Percentiles rank a stretch among this genome's conserved stretches.
These are phyloP conservation scores for Anthracocystis panici-leucophaei DNA, from an alignment of 1,284 basidiomycete species.

Conservation along the genomic window DNA sequence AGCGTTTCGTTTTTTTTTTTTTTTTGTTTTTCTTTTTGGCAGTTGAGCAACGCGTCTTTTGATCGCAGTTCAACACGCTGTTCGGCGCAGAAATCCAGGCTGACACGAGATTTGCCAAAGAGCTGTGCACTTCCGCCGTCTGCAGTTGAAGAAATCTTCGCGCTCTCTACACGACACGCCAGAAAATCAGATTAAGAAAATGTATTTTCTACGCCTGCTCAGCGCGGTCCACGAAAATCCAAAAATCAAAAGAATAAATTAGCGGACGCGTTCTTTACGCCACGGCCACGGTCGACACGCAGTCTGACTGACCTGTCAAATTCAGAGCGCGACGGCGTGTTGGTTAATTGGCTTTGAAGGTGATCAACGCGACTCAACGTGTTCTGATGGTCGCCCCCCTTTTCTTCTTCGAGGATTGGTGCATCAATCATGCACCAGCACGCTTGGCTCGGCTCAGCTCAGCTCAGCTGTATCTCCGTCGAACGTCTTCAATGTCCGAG, in stretches of 20 bases:
- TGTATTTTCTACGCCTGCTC: constrained; percentile 12
- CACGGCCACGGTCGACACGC: constrained; percentile 11
- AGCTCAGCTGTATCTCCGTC: constrained; percentile 11
- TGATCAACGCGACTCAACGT: constrained; percentile 12
- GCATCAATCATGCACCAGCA: constrained; percentile 4
- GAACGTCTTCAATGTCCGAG: neutral
- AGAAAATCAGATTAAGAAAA: neutral
- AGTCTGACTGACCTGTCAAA: neutral
- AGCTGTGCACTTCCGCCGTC: neutral
- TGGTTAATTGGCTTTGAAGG: constrained; percentile 1
- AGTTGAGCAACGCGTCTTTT: neutral
- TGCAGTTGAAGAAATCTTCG: constrained; percentile 3
- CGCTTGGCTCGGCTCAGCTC: neutral
- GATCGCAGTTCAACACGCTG: constrained; percentile 3
- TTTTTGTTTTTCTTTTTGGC: neutral
- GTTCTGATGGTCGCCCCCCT: constrained; percentile 15
- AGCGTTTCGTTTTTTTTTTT: constrained; percentile 33
- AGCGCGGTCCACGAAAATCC: neutral
- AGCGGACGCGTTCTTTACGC: constrained; percentile 31
- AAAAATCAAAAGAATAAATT: neutral
- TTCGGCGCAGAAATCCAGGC: constrained; percentile 4
- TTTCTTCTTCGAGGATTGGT: neutral
- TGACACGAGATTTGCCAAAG: constrained; percentile 8
- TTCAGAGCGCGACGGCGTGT: constrained; percentile 10
- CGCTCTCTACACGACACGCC: constrained; percentile 47